phyloP scores from a whole-genome alignment of 2,329 filamentous ascomycete genomes.

The Westerdykella aurantiaca region DNA sequence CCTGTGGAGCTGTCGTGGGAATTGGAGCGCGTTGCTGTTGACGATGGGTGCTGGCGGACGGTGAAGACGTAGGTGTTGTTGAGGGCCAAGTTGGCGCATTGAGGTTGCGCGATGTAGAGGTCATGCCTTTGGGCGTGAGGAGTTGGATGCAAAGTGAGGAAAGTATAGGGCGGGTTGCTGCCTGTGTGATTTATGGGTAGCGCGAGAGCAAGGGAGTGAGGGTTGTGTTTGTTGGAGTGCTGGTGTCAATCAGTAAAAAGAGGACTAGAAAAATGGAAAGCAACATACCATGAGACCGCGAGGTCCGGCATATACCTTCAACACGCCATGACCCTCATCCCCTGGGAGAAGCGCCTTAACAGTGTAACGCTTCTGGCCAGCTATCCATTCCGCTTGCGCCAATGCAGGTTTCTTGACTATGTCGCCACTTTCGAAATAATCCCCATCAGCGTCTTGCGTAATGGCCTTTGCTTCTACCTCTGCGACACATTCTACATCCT shows the following conservation, averaged over 20 bases:
- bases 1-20: constrained; percentile 30
- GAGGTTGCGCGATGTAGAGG: constrained; percentile 92
- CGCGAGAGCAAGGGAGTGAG: constrained; percentile 81
- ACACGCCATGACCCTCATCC: constrained; percentile 78
- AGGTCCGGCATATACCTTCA: constrained; percentile 92
- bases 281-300: constrained; percentile 71
- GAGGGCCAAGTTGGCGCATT: constrained; percentile 78
- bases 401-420: constrained; percentile 78
- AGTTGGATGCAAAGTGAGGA: constrained; percentile 86
- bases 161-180: constrained; percentile 90
- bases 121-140: constrained; percentile 97
- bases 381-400: constrained; percentile 86
- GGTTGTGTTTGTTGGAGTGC: constrained; percentile 93
- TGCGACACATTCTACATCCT: constrained; percentile 85
- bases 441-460: constrained; percentile 77
- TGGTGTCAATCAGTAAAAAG: constrained; percentile 19
- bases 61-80: constrained; percentile 99
- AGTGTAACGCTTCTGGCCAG: constrained; percentile 82
- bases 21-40: constrained; percentile 34
- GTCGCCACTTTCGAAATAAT: constrained; percentile 89
- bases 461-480: constrained; percentile 84
- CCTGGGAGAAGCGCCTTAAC: constrained; percentile 87
- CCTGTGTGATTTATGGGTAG: constrained; percentile 87
- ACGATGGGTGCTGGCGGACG: constrained; percentile 83
- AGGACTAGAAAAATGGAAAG: not conserved